A percentile compares a stretch with the other conserved stretches of the same genome.
Evolutionary conservation across 371 early-diverging fungal species (phyloP).

Genomic region (Mortierella sp.): DNA sequence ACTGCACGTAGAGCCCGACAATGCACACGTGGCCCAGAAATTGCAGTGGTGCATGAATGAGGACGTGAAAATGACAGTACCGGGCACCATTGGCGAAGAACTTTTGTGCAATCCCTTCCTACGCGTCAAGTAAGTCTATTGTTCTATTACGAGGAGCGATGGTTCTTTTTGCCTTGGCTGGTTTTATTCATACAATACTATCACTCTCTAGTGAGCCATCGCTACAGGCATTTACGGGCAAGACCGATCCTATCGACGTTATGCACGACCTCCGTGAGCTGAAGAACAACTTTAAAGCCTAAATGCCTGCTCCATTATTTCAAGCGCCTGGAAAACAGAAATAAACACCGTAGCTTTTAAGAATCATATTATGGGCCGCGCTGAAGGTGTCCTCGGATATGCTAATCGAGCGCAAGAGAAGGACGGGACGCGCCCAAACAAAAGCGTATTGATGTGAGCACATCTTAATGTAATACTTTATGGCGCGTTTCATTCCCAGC

Average conservation of each 20-base stretch:
- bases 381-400: too few relatives aligned
- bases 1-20: constrained; percentile 66
- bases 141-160: too few relatives aligned
- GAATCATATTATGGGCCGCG: too few relatives aligned
- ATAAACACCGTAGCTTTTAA: too few relatives aligned
- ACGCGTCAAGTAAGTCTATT: constrained; percentile 74
- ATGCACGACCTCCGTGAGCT: constrained; percentile 80
- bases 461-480: too few relatives aligned
- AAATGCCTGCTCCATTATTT: too few relatives aligned
- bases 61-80: constrained; percentile 69
- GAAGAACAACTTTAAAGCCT: constrained; percentile 72
- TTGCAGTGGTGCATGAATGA: constrained; percentile 30
- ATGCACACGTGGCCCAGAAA: constrained; percentile 55
- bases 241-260: constrained; percentile 79
- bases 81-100: constrained; percentile 91
- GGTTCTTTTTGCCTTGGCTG: neutral
- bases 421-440: too few relatives aligned
- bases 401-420: too few relatives aligned
- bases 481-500: too few relatives aligned
- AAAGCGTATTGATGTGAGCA: too few relatives aligned
- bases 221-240: constrained; percentile 71
- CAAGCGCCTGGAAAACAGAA: too few relatives aligned
- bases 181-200: neutral
- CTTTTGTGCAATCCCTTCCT: constrained; percentile 89
- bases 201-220: constrained; percentile 62